Evolutionary conservation across 768 basidiomycete genomes (phyloP).

Genomic region (Russula virescens): DNA sequence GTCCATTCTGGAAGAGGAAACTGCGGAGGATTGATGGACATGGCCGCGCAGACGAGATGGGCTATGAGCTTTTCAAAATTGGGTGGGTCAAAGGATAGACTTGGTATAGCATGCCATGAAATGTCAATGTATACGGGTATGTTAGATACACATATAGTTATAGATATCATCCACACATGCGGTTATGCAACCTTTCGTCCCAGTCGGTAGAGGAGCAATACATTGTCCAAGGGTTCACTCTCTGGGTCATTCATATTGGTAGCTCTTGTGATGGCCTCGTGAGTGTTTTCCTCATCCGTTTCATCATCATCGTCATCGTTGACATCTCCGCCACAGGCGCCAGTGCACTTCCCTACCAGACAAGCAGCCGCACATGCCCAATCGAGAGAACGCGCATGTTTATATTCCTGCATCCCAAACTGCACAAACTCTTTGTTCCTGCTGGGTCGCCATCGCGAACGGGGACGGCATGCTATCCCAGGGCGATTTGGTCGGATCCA

Average conservation of each 20-base stretch:
- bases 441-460: conserved; percentile 20
- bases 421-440: conserved; percentile 29
- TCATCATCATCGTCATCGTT: conserved; percentile 35
- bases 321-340: conserved; percentile 26
- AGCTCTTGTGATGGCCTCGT: conserved; percentile 50
- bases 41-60: conserved; percentile 64
- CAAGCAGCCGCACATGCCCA: conserved; percentile 37
- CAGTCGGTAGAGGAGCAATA: conserved; percentile 15
- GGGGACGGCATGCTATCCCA: conserved; percentile 24
- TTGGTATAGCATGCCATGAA: conserved; percentile 24
- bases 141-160: conserved; percentile 21
- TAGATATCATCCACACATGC: conserved; percentile 31
- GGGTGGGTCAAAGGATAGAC: conserved; percentile 44
- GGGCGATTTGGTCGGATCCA: conserved; percentile 23
- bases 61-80: conserved; percentile 65
- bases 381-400: conserved; percentile 30
- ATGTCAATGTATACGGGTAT: conserved; percentile 37
- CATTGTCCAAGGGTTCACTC: conserved; percentile 14
- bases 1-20: conserved; percentile 43
- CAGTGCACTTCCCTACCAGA: conserved; percentile 37
- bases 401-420: conserved; percentile 24
- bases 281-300: conserved; percentile 55
- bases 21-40: conserved; percentile 48
- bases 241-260: not conserved
- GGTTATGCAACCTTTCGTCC: conserved; percentile 35